phyloP scores from a whole-genome alignment of 2,329 filamentous ascomycete genomes.

The Claviceps quebecensis region DNA sequence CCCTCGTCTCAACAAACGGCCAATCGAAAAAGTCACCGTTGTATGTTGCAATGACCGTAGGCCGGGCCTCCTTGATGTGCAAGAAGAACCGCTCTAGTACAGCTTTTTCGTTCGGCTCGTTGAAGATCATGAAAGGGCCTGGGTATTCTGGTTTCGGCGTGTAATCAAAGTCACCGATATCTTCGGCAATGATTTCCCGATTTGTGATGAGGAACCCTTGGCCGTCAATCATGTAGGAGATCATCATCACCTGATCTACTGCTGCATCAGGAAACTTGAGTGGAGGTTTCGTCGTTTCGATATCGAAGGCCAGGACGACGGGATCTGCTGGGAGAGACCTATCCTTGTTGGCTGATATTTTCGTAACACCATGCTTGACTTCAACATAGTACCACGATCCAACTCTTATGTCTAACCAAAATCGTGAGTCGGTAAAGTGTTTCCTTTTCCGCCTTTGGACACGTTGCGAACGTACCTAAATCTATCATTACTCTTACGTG shows the following conservation, averaged over 20 bases:
- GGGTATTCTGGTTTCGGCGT: constrained; percentile 94
- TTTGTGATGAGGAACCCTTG: constrained; percentile 98
- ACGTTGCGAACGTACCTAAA: constrained; percentile 41
- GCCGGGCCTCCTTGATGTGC: constrained; percentile 86
- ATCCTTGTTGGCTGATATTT: constrained; percentile 74
- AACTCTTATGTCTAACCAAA: constrained; percentile 64
- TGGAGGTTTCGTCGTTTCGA: constrained; percentile 90
- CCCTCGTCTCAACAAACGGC: constrained; percentile 91
- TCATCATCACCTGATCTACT: constrained; percentile 98
- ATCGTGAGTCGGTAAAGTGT: constrained; percentile 11
- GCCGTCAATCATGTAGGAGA: constrained; percentile 99
- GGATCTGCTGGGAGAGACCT: constrained; percentile 83
- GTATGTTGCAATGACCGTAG: constrained; percentile 98
- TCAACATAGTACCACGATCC: constrained; percentile 97
- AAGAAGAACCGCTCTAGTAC: constrained; percentile 85
- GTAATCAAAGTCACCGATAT: constrained; percentile 96
- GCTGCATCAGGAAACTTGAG: constrained; percentile 92
- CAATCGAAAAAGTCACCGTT: constrained; percentile 99
- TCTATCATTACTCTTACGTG: constrained; percentile 98
- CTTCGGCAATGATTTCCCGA: constrained; percentile 91
- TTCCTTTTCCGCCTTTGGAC: background rate
- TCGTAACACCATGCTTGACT: constrained; percentile 78
- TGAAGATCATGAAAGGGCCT: constrained; percentile 94
- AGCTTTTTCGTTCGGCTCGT: constrained; percentile 84
- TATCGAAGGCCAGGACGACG: constrained; percentile 98